These are phyloP conservation scores for Emergomyces pasteurianus DNA, from an alignment of 2,329 filamentous ascomycete genomes.

Conservation along the genomic window DNA sequence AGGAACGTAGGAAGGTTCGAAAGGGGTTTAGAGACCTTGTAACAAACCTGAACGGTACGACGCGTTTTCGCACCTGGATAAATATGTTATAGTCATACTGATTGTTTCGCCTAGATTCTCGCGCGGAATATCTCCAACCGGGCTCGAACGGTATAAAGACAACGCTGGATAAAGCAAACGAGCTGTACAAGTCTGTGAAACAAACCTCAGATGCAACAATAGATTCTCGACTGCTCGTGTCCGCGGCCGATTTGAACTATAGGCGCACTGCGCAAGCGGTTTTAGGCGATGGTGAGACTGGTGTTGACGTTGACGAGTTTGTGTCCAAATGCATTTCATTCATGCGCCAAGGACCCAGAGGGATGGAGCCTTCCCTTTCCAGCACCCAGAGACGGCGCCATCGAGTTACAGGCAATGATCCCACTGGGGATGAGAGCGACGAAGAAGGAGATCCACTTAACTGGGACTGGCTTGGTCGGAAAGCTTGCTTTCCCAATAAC, in stretches of 20 bases:
- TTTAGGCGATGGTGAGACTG: conserved; percentile 58
- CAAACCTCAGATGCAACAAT: conserved; percentile 86
- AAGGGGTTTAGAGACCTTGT: conserved; percentile 53
- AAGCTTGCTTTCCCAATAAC: conserved; percentile 62
- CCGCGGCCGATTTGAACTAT: conserved; percentile 65
- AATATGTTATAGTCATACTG: neutral
- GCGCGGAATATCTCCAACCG: conserved; percentile 56
- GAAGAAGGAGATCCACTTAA: conserved; percentile 68
- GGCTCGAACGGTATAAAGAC: conserved; percentile 54
- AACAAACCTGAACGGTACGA: conserved; percentile 42
- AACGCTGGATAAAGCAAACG: conserved; percentile 54
- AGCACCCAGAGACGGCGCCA: conserved; percentile 28
- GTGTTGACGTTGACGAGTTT: conserved; percentile 83
- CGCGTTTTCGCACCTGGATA: neutral
- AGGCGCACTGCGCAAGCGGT: conserved; percentile 65
- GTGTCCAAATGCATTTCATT: conserved; percentile 80
- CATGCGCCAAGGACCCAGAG: conserved; percentile 59
- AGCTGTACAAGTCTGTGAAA: conserved; percentile 55
- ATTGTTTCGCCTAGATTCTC: conserved; percentile 45
- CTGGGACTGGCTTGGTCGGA: conserved; percentile 72
- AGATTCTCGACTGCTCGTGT: conserved; percentile 76
- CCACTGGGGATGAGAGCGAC: conserved; percentile 43
- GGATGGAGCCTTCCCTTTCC: conserved; percentile 37
- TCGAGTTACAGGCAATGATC: conserved; percentile 44
- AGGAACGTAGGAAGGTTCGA: conserved; percentile 59